Evolutionary conservation across 2,329 filamentous ascomycete genomes (phyloP), one percentile per base, ranked within the genome.

Genomic region (Talaromyces marneffei): DNA sequence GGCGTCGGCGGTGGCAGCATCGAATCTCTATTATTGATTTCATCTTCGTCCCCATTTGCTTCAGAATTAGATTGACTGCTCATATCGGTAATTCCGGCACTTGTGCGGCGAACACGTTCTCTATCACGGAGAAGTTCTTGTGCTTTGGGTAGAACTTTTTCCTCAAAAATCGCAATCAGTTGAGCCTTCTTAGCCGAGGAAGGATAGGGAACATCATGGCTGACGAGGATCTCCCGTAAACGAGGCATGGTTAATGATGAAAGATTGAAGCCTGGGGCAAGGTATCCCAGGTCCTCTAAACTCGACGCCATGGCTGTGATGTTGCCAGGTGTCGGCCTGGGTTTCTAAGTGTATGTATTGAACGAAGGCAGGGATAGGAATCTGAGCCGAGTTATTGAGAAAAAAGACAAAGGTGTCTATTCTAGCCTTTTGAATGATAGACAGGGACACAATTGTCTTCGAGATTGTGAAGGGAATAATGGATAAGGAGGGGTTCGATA

Each of bases 181-280:
- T 96, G 88, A 0, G 86, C 80, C 79, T 99, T 99, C 79, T 97
- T 99, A 12, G 94, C 92, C 4, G 87, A 92, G 0, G 91, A 87
- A 4, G 92, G 88, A 72, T 96, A 97, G 39, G 86, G 79, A 70
- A 97, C 81, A 72, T 92, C 89, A 78, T 99, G 91, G 66, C 87
- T 89, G 70, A 97, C 90, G 62, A 99, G 85, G 66, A 97, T 95
- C 54, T 90, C 93, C 69, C 94, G 90, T 68, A 99, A 81, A 50
- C 89, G 89, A 29, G 94, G 92, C 55, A 97, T 87, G 1, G 92
- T 97, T 65, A 97, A 84, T 65, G 84, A 85, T 71, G 83, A 83
- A 20, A 94, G 87, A 73, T 99, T 91, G 74, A 97, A 97, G 69
- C 85, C 90, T 59, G 90, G 84, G 71, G 92, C 86, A 33, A 97